Evolutionary conservation across 352 stramenopile species (phyloP).

Genomic region (Blastocystis sp.): DNA sequence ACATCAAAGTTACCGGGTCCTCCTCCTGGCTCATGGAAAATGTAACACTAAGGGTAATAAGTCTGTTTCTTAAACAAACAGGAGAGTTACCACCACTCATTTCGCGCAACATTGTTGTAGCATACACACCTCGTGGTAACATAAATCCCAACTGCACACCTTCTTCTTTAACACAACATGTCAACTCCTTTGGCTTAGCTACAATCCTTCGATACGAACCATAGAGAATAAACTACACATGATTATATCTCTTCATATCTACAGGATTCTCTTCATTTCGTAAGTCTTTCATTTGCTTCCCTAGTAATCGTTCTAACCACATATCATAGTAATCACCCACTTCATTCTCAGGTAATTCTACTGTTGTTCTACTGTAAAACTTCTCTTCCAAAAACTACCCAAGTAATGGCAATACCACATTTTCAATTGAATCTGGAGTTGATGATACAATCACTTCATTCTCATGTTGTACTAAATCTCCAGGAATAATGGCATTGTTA

Average conservation of each 20-base stretch:
- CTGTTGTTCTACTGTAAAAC: not conserved
- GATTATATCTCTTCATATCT: not conserved
- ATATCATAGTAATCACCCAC: slow-evolving; percentile 4
- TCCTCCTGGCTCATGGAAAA: too few relatives aligned
- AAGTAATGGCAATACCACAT: slow-evolving; percentile 12
- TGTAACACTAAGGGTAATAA: too few relatives aligned
- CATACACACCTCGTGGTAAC: not conserved
- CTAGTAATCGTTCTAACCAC: not conserved
- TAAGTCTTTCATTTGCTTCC: not conserved
- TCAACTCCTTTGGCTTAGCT: not conserved
- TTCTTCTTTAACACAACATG: not conserved
- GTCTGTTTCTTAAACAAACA: not conserved
- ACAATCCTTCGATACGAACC: not conserved
- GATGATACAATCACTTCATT: not conserved
- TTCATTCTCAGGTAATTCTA: not conserved
- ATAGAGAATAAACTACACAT: not conserved
- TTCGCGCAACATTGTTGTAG: not conserved
- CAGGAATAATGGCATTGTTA: not conserved
- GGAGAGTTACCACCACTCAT: not conserved
- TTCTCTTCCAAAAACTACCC: not conserved
- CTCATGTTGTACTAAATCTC: not conserved
- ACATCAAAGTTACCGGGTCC: too few relatives aligned
- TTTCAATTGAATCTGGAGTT: not conserved
- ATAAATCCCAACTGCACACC: not conserved
- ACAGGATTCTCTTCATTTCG: not conserved